Evolutionary conservation across 306 rosid species (phyloP).

Genomic region (Urtica urens): DNA sequence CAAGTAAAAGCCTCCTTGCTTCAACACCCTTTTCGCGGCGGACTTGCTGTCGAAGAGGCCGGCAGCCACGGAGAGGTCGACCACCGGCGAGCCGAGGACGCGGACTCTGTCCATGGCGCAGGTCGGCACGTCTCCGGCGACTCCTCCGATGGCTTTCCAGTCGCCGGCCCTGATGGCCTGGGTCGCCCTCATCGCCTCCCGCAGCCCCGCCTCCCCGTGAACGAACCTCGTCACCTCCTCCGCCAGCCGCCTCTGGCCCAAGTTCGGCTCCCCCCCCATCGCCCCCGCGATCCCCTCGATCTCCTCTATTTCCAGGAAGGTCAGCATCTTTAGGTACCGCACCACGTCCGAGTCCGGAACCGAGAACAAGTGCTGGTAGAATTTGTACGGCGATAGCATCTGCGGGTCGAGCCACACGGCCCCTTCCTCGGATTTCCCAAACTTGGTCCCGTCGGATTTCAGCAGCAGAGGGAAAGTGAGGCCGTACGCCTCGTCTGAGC

Average conservation of each 20-base stretch:
- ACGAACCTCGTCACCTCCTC: conserved; percentile 85
- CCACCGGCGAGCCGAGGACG: conserved; percentile 45
- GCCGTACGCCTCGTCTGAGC: conserved; percentile 61
- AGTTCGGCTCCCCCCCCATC: conserved; percentile 59
- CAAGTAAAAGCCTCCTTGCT: conserved; percentile 92
- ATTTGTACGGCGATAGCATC: conserved; percentile 68
- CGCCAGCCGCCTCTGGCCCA: conserved; percentile 65
- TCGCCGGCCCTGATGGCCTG: conserved; percentile 88
- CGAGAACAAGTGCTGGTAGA: conserved; percentile 77
- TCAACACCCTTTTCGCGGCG: conserved; percentile 73
- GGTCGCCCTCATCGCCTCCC: conserved; percentile 76
- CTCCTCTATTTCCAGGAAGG: conserved; percentile 52
- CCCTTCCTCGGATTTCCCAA: conserved; percentile 91
- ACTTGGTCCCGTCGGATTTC: conserved; percentile 86
- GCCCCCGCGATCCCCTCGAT: conserved; percentile 53
- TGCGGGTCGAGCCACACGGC: conserved; percentile 72
- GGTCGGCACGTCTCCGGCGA: conserved; percentile 77
- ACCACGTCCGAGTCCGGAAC: conserved; percentile 79
- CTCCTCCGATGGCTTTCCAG: conserved; percentile 75
- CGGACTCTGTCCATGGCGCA: conserved; percentile 61
- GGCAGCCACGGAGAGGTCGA: conserved; percentile 77
- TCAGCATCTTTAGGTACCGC: conserved; percentile 63
- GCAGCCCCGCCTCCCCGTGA: conserved; percentile 74
- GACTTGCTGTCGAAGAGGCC: conserved; percentile 87
- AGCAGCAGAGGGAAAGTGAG: conserved; percentile 81